Base-by-base conservation (phyloP, 805 yeast genomes). In the Priceomyces medius region DNA sequence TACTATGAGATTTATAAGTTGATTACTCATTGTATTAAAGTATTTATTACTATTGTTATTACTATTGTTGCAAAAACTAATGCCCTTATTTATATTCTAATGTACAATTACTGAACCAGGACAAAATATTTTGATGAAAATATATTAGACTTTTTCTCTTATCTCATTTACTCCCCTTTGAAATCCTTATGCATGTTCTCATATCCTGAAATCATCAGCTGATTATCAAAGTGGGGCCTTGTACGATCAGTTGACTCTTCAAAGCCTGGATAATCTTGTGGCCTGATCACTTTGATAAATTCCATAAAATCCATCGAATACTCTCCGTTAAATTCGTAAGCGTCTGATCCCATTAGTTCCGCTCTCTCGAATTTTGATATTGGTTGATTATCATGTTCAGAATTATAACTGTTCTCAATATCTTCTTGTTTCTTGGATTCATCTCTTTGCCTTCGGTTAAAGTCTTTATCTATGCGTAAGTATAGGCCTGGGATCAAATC, bases 1-100 rank as follows among this genome's bases (percentile, higher is more conserved):
- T 38, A 86, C 96, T 3, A 84, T 90, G 85, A 80, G 96, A 66
- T 51, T 71, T 20, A 57, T 79, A 34, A 69, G 61, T 43, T 74
- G 48, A 47, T 13, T n/a, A n/a, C n/a, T n/a, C n/a, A n/a, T n/a
- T n/a, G n/a, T n/a, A n/a, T n/a, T n/a, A n/a, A n/a, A n/a, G n/a
- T n/a, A n/a, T n/a, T n/a, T n/a, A n/a, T n/a, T n/a, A n/a, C n/a
- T n/a, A n/a, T n/a, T n/a, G n/a, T n/a, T n/a, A n/a, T n/a, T n/a
- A n/a, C n/a, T n/a, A n/a, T n/a, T n/a, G n/a, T n/a, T n/a, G n/a
- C n/a, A n/a, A n/a, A n/a, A n/a, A n/a, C n/a, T n/a, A n/a, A n/a
- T n/a, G n/a, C n/a, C n/a, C n/a, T n/a, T n/a, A n/a, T n/a, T n/a
- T n/a, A n/a, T n/a, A n/a, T n/a, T n/a, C n/a, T n/a, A n/a, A n/a